Evolutionary conservation across 177 flowering plant genomes (phyloP).

Genomic region (Vitis hybrid): DNA sequence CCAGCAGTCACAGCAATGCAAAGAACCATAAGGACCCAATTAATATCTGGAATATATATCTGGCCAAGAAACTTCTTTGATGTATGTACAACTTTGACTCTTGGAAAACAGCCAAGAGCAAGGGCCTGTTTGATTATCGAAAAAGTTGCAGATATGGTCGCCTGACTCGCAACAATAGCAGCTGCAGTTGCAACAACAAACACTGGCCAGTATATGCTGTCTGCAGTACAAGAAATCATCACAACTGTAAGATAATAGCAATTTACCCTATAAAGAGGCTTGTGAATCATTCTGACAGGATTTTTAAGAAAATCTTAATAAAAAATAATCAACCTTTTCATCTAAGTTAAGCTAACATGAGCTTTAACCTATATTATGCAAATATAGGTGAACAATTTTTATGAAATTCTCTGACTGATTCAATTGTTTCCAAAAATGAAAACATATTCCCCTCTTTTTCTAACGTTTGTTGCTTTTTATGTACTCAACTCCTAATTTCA

Average conservation of each 20-base stretch:
- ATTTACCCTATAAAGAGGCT: not conserved
- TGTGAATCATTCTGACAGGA: no score
- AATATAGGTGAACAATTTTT: not conserved
- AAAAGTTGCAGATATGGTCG: slow-evolving; percentile 90
- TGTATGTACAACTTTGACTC: slow-evolving; percentile 92
- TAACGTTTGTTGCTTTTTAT: no score
- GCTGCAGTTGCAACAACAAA: slow-evolving; percentile 80
- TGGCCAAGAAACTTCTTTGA: slow-evolving; percentile 79
- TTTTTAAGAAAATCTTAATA: no score
- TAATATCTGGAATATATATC: slow-evolving; percentile 91
- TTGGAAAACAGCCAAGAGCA: slow-evolving; percentile 89
- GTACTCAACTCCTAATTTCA: no score
- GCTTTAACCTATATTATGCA: not conserved
- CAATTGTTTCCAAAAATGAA: not conserved
- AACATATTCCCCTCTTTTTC: no score
- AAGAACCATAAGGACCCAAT: slow-evolving; percentile 90
- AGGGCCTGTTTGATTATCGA: slow-evolving; percentile 90
- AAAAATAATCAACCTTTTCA: no score
- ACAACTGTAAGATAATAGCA: not conserved
- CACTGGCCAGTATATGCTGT: slow-evolving; percentile 80
- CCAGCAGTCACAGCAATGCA: slow-evolving; percentile 85
- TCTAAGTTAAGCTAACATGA: no score
- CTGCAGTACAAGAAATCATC: slow-evolving; percentile 36
- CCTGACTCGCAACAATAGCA: slow-evolving; percentile 92
- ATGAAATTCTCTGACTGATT: not conserved